Evolutionary conservation across 73 alveolate genomes (phyloP).

Genomic region (Blepharisma japonicum): DNA sequence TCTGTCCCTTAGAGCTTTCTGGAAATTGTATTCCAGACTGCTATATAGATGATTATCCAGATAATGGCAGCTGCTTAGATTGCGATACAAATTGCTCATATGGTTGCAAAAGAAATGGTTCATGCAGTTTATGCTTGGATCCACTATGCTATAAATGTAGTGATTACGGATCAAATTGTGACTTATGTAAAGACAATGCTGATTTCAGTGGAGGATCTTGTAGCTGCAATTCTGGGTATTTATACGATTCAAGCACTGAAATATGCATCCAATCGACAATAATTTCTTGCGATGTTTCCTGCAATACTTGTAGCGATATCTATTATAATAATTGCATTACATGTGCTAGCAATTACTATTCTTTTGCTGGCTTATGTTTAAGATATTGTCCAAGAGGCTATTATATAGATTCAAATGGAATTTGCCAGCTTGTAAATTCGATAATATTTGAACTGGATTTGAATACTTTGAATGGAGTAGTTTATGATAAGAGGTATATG

Average conservation of each 20-base stretch:
- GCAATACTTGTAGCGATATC: not conserved
- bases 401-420: not conserved
- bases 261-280: not conserved
- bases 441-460: not conserved
- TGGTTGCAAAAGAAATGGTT: not conserved
- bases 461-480: not conserved
- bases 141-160: not conserved
- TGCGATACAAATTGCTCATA: not conserved
- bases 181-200: not conserved
- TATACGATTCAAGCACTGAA: not conserved
- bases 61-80: not conserved
- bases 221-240: not conserved
- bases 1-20: not conserved
- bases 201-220: not conserved
- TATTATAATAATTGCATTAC: not conserved
- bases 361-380: not conserved
- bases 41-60: not conserved
- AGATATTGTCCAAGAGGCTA: constrained; percentile 1
- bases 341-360: not conserved
- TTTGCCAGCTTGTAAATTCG: not conserved
- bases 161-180: not conserved
- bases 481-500: not conserved
- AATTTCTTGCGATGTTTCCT: not conserved
- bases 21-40: constrained; percentile 9
- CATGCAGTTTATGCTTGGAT: constrained; percentile 10